Evolutionary conservation across 2,329 filamentous ascomycete species (phyloP), one percentile per base, ranked within the genome.

Genomic region (Cordyceps militaris): DNA sequence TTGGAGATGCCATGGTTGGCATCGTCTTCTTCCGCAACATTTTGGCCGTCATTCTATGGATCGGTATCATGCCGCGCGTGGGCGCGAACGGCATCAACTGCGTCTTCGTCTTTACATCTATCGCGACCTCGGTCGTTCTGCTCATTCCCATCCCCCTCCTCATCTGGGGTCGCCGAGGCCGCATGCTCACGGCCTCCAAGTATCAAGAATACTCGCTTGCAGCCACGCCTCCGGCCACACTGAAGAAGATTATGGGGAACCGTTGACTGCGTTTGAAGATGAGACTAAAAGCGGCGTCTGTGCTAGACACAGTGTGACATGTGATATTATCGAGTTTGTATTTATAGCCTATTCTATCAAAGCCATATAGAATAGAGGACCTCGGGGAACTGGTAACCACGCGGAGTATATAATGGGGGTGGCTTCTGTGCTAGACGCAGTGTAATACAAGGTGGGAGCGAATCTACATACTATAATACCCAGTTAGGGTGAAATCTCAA

Each of bases 1-100:
- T 57, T 34, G 55, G 55, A 8, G 46, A 50, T 23, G 55, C 55
- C 4, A 48, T 57, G 46, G 47, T 51, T 19, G 55, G 46, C 3
- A 34, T 57, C n/a, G 55, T 57, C 14, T 57, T 57, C 38, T 28
- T 57, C 11, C 46, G 55, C 46, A 57, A 57, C 30, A 36, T 36
- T 36, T 14, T 56, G 6, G 55, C 46, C 8, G 36, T 40, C 32
- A 30, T 57, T 11, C 23, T 56, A 1, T 56, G 44, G 44, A 28
- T 56, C 11, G 32, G 54, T 21, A 42, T 56, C 44, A 56, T 49
- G 44, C 54, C 54, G 6, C 24, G 26, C 5, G 10, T 56, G 1
- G 26, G 19, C 3, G 9, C 30, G 14, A n/a, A 6, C 1, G 19
- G 26, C 4, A 16, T 34, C 36, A 40, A 43, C 44, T 23, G 16